phyloP scores from a whole-genome alignment of 192 early-diverging fungal species.

The Coemansia sp. region DNA sequence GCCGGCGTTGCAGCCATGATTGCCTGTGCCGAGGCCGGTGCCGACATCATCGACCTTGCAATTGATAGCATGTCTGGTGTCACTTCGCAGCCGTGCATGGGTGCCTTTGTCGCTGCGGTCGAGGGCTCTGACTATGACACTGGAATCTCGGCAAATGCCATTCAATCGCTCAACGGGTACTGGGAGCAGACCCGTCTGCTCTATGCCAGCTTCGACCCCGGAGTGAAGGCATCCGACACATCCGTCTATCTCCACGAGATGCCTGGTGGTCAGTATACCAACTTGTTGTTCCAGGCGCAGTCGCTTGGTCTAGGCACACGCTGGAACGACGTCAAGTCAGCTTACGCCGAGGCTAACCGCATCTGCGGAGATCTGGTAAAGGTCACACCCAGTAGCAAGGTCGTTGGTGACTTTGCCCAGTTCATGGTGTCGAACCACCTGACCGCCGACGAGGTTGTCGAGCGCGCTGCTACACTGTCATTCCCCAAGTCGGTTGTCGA shows the following conservation, averaged over 20 bases:
- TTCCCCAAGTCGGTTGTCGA: constrained; percentile 95
- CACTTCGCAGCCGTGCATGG: constrained; percentile 97
- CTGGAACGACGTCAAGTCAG: constrained; percentile 92
- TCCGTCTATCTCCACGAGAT: constrained; percentile 96
- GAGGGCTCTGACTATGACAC: constrained; percentile 80
- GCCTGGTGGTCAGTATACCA: constrained; percentile 98
- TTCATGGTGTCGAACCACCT: constrained; percentile 94
- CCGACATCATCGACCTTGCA: constrained; percentile 91
- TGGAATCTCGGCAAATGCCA: constrained; percentile 76
- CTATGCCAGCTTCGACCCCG: constrained; percentile 96
- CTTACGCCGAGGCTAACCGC: constrained; percentile 86
- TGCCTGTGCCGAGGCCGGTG: constrained; percentile 87
- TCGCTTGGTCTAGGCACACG: constrained; percentile 88
- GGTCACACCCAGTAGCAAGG: constrained; percentile 97
- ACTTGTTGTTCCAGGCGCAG: constrained; percentile 96
- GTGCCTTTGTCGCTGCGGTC: constrained; percentile 83
- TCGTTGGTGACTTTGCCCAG: constrained; percentile 97
- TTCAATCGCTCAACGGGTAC: constrained; percentile 86
- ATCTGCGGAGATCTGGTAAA: constrained; percentile 96
- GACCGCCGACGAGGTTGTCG: constrained; percentile 68
- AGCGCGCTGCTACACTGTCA: constrained; percentile 73
- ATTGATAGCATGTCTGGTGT: constrained; percentile 93
- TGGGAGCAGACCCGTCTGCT: constrained; percentile 95
- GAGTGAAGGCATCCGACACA: constrained; percentile 83
- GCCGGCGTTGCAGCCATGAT: constrained; percentile 96